Evolutionary conservation across 768 basidiomycete genomes (phyloP), one percentile per base, ranked within the genome.

Genomic region (Cystofilobasidium ferigula): DNA sequence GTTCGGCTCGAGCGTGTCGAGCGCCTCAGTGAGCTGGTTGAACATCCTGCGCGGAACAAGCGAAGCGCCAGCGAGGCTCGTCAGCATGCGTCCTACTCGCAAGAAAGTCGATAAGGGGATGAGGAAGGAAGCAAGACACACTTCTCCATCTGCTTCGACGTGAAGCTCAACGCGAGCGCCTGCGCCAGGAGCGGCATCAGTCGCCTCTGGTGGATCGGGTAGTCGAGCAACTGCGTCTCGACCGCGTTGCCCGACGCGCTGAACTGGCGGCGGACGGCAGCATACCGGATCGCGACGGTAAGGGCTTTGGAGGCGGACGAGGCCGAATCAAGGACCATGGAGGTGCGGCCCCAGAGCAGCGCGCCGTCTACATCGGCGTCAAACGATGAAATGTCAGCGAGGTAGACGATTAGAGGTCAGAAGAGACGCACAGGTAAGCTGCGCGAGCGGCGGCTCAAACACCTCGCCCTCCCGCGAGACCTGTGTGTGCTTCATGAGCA

Each of bases 401-500:
- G n/a, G n/a, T n/a, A n/a, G n/a, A n/a, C n/a, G n/a, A n/a, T n/a
- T n/a, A n/a, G n/a, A n/a, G n/a, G n/a, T n/a, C n/a, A n/a, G n/a
- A n/a, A n/a, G 7, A 16, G 3, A 47, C 45, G 45, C 22, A 47
- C 45, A 16, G 78, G 78, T 78, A 42, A 79, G 70, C 69, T 79
- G 78, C 10, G 76, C 77, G 24, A 79, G 75, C 7, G 78, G 76
- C 56, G 74, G 69, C 32, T 68, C 61, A n/a, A 54, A 57, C 5
- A 68, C 67, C 36, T 62, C 61, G 3, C 67, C 67, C 13, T 53
- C 47, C 22, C 67, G 40, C 9, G 53, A 58, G 35, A 64, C 63
- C 35, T 78, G 78, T 34, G 77, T 77, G 69, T 79, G 77, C 72
- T 79, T 79, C 78, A 79, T 78, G 69, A 79, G 74, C 78, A 79